Conservation (phyloP, 208 protist species). For the Leishmania amazonensis region DNA sequence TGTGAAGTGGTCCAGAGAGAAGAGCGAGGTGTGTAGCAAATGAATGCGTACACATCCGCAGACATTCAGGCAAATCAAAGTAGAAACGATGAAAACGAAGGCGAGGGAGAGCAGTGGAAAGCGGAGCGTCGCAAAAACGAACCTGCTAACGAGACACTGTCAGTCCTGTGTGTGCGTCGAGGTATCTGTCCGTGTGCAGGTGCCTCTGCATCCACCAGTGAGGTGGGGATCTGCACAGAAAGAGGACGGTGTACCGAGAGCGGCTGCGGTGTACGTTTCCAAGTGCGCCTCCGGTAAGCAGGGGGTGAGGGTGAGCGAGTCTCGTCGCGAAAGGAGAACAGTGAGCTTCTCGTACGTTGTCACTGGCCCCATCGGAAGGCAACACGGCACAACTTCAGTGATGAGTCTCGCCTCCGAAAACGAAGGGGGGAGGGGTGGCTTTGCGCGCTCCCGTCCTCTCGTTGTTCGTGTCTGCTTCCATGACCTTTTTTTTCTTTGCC, state of each 20-base stretch:
- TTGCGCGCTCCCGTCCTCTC: background rate
- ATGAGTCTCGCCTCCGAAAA: background rate
- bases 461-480: background rate
- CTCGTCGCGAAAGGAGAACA: background rate
- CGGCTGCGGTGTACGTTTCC: background rate
- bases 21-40: background rate
- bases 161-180: background rate
- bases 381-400: background rate
- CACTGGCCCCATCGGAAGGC: background rate
- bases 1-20: background rate
- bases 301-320: background rate
- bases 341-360: background rate
- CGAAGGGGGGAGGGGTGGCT: background rate
- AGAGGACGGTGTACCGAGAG: background rate
- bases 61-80: background rate
- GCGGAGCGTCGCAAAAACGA: background rate
- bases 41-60: background rate
- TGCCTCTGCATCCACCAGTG: background rate
- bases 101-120: background rate
- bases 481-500: background rate
- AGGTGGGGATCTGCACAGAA: background rate
- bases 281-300: background rate
- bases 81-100: background rate
- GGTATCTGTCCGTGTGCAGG: background rate
- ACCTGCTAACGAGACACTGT: background rate